A percentile compares a stretch with the other conserved stretches of the same genome.
These are phyloP conservation scores for Amaranthus cruentus DNA, from an alignment of 148 eudicot species.

Conservation along the genomic window DNA sequence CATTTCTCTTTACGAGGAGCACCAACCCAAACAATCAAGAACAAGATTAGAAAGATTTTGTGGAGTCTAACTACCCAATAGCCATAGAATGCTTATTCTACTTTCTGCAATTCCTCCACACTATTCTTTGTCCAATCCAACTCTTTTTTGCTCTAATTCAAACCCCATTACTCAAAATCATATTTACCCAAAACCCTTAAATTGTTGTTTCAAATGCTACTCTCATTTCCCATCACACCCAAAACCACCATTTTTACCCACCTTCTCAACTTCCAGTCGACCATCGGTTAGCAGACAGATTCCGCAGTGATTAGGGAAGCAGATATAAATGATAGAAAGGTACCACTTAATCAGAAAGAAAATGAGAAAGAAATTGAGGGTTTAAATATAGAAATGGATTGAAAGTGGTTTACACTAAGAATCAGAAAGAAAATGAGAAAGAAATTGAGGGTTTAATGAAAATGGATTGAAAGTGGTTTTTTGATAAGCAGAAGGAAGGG, in stretches of 20 bases:
- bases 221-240: constrained; percentile 13
- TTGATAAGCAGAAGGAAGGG: no score
- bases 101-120: constrained; percentile 28
- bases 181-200: constrained; percentile 6
- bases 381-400: no score
- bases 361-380: no score
- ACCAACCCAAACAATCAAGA: background rate
- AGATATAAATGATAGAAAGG: no score
- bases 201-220: constrained; percentile 14
- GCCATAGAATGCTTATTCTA: constrained; percentile 20
- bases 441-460: no score
- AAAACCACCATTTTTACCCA: constrained; percentile 15
- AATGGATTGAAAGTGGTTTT: no score
- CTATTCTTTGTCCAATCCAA: constrained; percentile 23
- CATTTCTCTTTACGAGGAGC: background rate
- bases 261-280: background rate
- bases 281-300: no score
- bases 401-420: no score
- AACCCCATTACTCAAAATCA: background rate
- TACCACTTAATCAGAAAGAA: no score
- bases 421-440: no score
- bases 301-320: no score
- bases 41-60: background rate
- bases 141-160: constrained; percentile 3
- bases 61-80: no score